Evolutionary conservation across 176 grass and related monocot genomes (phyloP).

Genomic region (Neostapfia colusana): DNA sequence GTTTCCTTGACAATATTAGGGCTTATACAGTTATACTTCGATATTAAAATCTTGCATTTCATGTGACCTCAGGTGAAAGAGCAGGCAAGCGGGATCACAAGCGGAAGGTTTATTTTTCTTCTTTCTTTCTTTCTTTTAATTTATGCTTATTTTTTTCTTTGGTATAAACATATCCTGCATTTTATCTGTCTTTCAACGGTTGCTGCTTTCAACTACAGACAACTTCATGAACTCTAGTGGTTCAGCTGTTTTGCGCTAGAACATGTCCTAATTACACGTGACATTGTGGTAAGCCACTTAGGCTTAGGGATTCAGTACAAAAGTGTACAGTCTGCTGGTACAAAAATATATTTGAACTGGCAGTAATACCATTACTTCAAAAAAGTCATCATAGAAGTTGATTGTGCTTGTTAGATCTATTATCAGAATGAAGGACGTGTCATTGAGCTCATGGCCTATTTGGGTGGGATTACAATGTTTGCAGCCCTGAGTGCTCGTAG

Average conservation of each 20-base stretch:
- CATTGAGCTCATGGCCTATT: not conserved
- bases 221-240: not conserved
- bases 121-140: slow-evolving; percentile 10
- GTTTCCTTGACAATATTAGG: not conserved
- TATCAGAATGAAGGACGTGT: slow-evolving; percentile 11
- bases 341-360: slow-evolving; percentile 2
- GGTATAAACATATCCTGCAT: not conserved
- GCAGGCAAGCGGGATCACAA: slow-evolving; percentile 85
- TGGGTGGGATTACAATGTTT: not conserved
- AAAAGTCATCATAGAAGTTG: not conserved
- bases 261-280: not conserved
- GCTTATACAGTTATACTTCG: slow-evolving; percentile 2
- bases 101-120: slow-evolving; percentile 72
- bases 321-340: not conserved
- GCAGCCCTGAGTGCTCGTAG: not conserved
- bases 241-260: slow-evolving; percentile 16
- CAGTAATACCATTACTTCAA: not conserved
- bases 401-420: not conserved
- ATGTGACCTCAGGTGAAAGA: slow-evolving; percentile 70
- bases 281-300: not conserved
- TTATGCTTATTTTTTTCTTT: slow-evolving; percentile 8
- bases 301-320: not conserved
- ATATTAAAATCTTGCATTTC: slow-evolving; percentile 33
- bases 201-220: not conserved
- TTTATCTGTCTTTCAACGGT: not conserved